phyloP scores from a whole-genome alignment of 1,284 basidiomycete genomes.

The Clitocybe nebularis region DNA sequence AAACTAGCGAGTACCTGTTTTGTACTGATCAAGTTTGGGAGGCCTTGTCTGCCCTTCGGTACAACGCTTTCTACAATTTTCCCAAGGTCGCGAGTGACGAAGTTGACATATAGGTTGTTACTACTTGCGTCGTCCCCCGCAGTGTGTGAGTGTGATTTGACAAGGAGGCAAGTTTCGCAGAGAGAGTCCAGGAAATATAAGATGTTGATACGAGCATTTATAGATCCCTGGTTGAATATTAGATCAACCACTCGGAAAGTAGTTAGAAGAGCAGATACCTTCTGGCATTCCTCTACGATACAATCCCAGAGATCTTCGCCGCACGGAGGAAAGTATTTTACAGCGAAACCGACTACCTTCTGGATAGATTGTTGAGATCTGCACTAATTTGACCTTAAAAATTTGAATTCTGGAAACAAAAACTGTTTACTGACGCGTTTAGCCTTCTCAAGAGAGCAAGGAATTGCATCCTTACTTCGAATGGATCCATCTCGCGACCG shows the following conservation, averaged over 20 bases:
- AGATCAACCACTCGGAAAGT: background rate
- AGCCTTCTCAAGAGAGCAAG: slow-evolving; percentile 68
- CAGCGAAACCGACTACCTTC: slow-evolving; percentile 81
- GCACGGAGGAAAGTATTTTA: slow-evolving; percentile 79
- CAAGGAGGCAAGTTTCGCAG: slow-evolving; percentile 72
- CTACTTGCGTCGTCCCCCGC: slow-evolving; percentile 34
- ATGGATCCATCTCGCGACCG: slow-evolving; percentile 71
- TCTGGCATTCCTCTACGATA: slow-evolving; percentile 84
- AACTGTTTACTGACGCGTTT: slow-evolving; percentile 63
- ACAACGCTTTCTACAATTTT: slow-evolving; percentile 82
- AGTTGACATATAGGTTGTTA: slow-evolving; percentile 65
- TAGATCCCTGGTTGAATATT: slow-evolving; percentile 57
- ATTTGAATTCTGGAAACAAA: slow-evolving; percentile 15
- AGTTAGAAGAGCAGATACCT: slow-evolving; percentile 42
- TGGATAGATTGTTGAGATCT: slow-evolving; percentile 89
- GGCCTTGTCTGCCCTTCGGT: slow-evolving; percentile 75
- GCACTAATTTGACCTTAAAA: slow-evolving; percentile 26
- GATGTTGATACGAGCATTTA: slow-evolving; percentile 91
- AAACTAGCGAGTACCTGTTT: slow-evolving; percentile 56
- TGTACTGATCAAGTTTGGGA: slow-evolving; percentile 82
- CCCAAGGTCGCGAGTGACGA: slow-evolving; percentile 68
- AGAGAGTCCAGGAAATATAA: slow-evolving; percentile 89
- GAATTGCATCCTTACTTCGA: slow-evolving; percentile 88
- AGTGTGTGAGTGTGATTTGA: slow-evolving; percentile 51
- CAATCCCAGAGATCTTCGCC: slow-evolving; percentile 96